These are phyloP conservation scores for Mediolabrus comicus DNA, from an alignment of 108 stramenopile species.

Conservation along the genomic window DNA sequence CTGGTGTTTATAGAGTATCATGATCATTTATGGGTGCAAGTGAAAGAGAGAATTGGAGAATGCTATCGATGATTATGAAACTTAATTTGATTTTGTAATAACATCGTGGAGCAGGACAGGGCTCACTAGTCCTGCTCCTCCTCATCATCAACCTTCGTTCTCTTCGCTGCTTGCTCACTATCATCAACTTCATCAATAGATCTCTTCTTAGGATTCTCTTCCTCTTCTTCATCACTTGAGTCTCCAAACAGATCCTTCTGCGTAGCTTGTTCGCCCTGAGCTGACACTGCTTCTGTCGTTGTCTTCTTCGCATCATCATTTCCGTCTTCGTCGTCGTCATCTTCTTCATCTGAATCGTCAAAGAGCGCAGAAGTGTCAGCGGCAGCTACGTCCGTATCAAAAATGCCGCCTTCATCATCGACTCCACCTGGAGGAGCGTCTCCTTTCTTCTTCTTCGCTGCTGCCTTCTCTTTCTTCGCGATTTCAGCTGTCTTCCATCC, in stretches of 20 bases:
- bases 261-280: constrained; percentile 28
- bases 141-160: constrained; percentile 1
- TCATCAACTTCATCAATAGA: constrained; percentile 19
- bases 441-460: constrained; percentile 51
- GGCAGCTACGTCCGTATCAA: constrained; percentile 45
- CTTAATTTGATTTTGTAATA: background rate
- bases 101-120: no score
- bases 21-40: no score
- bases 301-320: constrained; percentile 7
- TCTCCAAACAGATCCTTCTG: constrained; percentile 80
- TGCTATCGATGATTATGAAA: background rate
- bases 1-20: no score
- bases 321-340: constrained; percentile 39
- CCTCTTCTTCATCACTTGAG: constrained; percentile 26
- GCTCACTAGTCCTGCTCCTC: constrained; percentile 1
- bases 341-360: constrained; percentile 65
- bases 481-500: constrained; percentile 71
- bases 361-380: constrained; percentile 52
- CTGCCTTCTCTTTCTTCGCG: constrained; percentile 45
- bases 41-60: background rate
- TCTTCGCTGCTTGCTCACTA: constrained; percentile 10
- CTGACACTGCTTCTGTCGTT: constrained; percentile 1
- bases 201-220: constrained; percentile 23
- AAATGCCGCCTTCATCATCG: constrained; percentile 52
- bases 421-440: constrained; percentile 40